phyloP scores from a whole-genome alignment of 116 monocot species.

The Cymodocea nodosa region DNA sequence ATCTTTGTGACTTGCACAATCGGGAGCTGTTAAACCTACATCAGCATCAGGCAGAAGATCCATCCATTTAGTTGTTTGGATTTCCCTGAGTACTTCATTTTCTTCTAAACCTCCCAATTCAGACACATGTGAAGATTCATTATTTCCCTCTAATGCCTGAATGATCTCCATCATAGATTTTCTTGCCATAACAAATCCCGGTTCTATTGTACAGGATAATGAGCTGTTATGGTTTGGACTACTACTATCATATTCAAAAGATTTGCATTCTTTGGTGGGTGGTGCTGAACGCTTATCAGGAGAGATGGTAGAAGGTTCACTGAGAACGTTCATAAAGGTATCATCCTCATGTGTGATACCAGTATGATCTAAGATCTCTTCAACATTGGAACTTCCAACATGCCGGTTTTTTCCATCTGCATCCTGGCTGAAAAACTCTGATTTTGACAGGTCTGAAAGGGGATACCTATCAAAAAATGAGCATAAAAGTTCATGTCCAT shows the following conservation, averaged over 20 bases:
- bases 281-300: conserved; percentile 31
- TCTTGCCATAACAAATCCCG: conserved; percentile 22
- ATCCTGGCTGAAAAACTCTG: conserved; percentile 17
- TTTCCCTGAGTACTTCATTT: conserved; percentile 15
- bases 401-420: conserved; percentile 19
- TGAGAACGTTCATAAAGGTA: conserved; percentile 25
- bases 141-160: conserved; percentile 24
- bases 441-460: conserved; percentile 32
- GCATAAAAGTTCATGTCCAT: background rate
- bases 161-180: conserved; percentile 19
- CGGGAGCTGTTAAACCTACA: conserved; percentile 36
- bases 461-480: conserved; percentile 27
- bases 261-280: conserved; percentile 12
- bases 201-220: conserved; percentile 27
- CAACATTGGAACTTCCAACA: conserved; percentile 13
- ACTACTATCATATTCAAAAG: conserved; percentile 36
- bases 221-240: conserved; percentile 61
- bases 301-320: conserved; percentile 28
- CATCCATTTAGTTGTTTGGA: conserved; percentile 42
- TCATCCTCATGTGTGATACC: conserved; percentile 18
- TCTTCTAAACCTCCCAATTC: conserved; percentile 9
- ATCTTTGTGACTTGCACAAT: conserved; percentile 11
- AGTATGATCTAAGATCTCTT: conserved; percentile 9
- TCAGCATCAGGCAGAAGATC: conserved; percentile 34
- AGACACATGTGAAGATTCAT: conserved; percentile 16